A percentile compares a stretch with the other conserved stretches of the same genome.
Conservation (phyloP, 208 protist genomes). For the Leishmania gerbilli region DNA sequence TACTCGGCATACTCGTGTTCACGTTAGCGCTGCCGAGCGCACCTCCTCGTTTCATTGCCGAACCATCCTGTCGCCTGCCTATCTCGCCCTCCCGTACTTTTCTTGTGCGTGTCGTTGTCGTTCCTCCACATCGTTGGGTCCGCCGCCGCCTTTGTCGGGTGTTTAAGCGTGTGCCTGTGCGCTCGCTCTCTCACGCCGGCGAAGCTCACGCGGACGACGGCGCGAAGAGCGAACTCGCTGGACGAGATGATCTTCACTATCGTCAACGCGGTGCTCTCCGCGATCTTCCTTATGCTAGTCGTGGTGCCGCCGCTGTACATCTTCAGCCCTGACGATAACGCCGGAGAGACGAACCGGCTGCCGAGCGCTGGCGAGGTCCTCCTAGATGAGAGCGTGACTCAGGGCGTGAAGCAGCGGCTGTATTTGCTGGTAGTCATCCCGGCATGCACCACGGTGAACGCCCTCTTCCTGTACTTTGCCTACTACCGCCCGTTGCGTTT, state of each 20-base stretch:
- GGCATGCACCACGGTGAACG: conserved; percentile 38
- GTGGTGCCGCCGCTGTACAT: conserved; percentile 73
- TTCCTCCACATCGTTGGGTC: not conserved
- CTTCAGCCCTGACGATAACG: conserved; percentile 42
- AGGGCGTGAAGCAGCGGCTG: conserved; percentile 69
- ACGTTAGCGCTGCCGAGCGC: not conserved
- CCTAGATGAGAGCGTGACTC: conserved; percentile 29
- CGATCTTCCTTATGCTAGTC: conserved; percentile 46
- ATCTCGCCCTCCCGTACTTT: not conserved
- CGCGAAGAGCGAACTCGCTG: not conserved
- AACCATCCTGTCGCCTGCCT: no score
- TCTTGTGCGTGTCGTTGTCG: not conserved
- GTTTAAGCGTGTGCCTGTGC: no score
- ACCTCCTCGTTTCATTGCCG: not conserved
- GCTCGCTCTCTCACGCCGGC: not conserved
- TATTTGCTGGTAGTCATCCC: conserved; percentile 82
- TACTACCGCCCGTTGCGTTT: conserved; percentile 79
- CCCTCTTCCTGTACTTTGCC: conserved; percentile 65
- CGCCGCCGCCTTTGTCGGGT: no score
- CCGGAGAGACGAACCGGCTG: conserved; percentile 34
- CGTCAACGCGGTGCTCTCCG: conserved; percentile 56
- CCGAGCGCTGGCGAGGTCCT: conserved; percentile 46
- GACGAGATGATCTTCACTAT: conserved; percentile 45
- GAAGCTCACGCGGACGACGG: not conserved
- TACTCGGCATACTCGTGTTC: not conserved